Evolutionary conservation across 805 yeast genomes (phyloP).

Genomic region (Lipomyces orientalis): DNA sequence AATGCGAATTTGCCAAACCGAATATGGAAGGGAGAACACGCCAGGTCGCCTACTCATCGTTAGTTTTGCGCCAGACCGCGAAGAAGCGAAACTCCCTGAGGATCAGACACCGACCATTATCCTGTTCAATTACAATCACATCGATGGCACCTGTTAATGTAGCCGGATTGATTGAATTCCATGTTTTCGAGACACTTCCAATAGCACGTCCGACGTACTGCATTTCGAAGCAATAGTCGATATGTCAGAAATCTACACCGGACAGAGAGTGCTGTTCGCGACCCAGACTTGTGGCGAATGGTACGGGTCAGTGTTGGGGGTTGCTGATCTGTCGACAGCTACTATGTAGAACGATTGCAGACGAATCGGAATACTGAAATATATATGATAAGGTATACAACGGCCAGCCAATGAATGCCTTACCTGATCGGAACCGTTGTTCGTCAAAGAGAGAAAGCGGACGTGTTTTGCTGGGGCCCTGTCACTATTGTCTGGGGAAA

Average conservation of each 20-base stretch:
- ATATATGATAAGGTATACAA: too few species aligned
- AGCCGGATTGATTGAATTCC: conserved; percentile 97
- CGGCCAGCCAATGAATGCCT: too few species aligned
- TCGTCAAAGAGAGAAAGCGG: background rate
- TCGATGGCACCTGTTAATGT: conserved; percentile 97
- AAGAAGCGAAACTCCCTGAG: background rate
- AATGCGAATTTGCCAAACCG: conserved; percentile 94
- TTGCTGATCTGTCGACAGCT: too few species aligned
- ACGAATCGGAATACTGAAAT: too few species aligned
- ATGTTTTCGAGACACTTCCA: conserved; percentile 92
- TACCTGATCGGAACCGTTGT: background rate
- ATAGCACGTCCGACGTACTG: conserved; percentile 97
- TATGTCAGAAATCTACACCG: background rate
- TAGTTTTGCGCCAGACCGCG: background rate
- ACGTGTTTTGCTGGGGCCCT: background rate
- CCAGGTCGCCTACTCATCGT: conserved; percentile 55
- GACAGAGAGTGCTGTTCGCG: background rate
- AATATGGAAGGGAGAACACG: conserved; percentile 96
- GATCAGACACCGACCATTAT: conserved; percentile 56
- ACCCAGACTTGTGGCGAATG: background rate
- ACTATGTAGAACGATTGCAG: conserved; percentile 36
- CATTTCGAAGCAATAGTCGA: conserved; percentile 54
- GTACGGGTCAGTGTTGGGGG: too few species aligned
- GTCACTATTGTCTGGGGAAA: background rate
- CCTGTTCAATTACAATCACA: conserved; percentile 90